Conservation (phyloP, 2,329 filamentous ascomycete genomes). For the Periglandula ipomoeae region DNA sequence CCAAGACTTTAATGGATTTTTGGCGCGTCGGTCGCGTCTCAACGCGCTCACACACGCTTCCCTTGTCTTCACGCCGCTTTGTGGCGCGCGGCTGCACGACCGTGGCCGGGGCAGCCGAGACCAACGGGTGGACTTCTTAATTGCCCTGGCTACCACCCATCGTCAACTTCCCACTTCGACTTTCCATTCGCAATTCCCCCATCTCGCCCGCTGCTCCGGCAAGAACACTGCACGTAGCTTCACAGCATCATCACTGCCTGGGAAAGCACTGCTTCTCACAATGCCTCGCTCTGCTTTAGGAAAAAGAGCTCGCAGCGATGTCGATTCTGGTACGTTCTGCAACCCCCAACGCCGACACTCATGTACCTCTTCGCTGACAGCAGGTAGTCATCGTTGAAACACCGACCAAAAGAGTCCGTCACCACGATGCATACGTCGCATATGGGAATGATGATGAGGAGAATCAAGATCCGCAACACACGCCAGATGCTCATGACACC, state of each 20-base stretch:
- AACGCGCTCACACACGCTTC: constrained; percentile 11
- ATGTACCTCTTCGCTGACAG: constrained; percentile 1
- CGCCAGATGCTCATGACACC: constrained; percentile 21
- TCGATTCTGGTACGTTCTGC: constrained; percentile 20
- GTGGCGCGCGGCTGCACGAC: constrained; percentile 8
- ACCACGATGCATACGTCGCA: constrained; percentile 28
- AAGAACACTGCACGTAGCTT: constrained; percentile 5
- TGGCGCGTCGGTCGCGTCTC: constrained; percentile 21
- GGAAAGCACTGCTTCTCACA: constrained; percentile 11
- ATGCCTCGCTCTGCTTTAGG: constrained; percentile 24
- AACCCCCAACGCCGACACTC: not conserved
- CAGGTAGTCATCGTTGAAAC: constrained; percentile 18
- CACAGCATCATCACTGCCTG: constrained; percentile 1
- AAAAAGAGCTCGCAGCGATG: constrained; percentile 24
- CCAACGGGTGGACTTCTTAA: constrained; percentile 3
- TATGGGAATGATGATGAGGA: constrained; percentile 52
- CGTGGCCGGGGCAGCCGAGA: not conserved
- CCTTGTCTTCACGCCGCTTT: constrained; percentile 5
- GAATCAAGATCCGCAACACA: constrained; percentile 43
- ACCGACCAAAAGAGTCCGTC: constrained; percentile 38
- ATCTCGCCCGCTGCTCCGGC: not conserved
- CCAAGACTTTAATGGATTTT: constrained; percentile 21
- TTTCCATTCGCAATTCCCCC: constrained; percentile 1
- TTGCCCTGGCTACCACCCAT: constrained; percentile 8
- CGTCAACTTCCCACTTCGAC: constrained; percentile 2